Evolutionary conservation across 129 eudicot species (phyloP).

Genomic region (Solidago caesia): DNA sequence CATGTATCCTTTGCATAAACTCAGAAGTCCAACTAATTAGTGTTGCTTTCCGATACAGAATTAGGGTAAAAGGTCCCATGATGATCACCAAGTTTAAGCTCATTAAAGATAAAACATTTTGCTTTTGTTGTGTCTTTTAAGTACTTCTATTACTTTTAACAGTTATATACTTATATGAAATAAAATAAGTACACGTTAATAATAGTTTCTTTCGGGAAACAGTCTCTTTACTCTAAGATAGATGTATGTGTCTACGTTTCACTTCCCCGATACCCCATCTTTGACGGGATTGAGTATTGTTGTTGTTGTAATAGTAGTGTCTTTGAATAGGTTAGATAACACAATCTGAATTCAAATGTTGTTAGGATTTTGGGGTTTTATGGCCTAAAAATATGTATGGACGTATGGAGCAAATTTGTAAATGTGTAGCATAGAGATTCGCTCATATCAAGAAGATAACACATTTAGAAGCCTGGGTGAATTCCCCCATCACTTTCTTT

Average conservation of each 20-base stretch:
- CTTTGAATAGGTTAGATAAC: neutral
- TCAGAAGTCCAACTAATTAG: neutral
- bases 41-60: neutral
- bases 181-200: no score
- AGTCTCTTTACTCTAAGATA: no score
- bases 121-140: neutral
- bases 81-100: neutral
- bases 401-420: constrained; percentile 30
- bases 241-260: no score
- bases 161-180: no score
- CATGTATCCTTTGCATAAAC: neutral
- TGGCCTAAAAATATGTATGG: constrained; percentile 18
- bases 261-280: no score
- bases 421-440: constrained; percentile 32
- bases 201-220: no score
- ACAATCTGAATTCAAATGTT: neutral
- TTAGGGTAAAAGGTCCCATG: neutral
- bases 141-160: neutral
- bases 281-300: neutral
- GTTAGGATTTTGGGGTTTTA: constrained; percentile 20
- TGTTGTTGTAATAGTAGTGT: neutral
- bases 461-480: constrained; percentile 41
- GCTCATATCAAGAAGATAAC: constrained; percentile 37
- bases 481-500: constrained; percentile 53
- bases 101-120: neutral